Base-by-base conservation (phyloP, 257 asterid species). In the Penstemon barbatus region DNA sequence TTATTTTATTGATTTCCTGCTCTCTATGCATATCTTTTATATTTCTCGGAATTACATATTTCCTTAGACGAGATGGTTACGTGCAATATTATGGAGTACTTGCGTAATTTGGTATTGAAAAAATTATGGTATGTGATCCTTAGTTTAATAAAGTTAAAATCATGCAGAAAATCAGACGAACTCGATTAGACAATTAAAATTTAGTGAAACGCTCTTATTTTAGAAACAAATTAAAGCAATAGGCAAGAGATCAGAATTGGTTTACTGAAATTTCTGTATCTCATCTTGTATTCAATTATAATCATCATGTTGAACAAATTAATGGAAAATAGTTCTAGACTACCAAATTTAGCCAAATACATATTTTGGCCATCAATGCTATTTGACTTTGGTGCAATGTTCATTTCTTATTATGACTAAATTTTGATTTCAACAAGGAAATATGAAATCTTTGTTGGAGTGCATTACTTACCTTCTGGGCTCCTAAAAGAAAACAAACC, bases 1-100 rank as follows among this genome's bases (percentile, higher is more conserved):
- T 57, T 13, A 50, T 63, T 46, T 33, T 10, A 33, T 33, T 61
- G 46, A 42, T 37, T 64, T 36, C 54, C 18, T 55, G 9, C 51
- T 48, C 45, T 75, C 18, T 61, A 57, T 63, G 59, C 41, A 37
- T 51, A 37, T 8, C 59, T 45, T 12, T 8, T 70, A 41, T 62
- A 53, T 13, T 52, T 65, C 13, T 46, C 55, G 67, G 39, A 38
- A 61, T 18, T 51, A 39, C 54, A 12, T 68, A 7, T 66, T 61
- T 25, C 33, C 52, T 52, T 54, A 36, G 6, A 36, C 65, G 55
- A 49, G 39, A 40, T 64, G 49, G 72, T 25, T 61, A 54, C 2
- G 12, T 25, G 57, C 5, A 38, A 56, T 40, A 54, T 75, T 52
- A 54, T 63, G 12, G 0, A 53, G 19, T 52, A 62, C 46, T 69